Percentiles rank a stretch among this genome's conserved stretches.
Evolutionary conservation across 2,329 filamentous ascomycete species (phyloP).

Genomic region (Aspergillus pseudoviridinutans): DNA sequence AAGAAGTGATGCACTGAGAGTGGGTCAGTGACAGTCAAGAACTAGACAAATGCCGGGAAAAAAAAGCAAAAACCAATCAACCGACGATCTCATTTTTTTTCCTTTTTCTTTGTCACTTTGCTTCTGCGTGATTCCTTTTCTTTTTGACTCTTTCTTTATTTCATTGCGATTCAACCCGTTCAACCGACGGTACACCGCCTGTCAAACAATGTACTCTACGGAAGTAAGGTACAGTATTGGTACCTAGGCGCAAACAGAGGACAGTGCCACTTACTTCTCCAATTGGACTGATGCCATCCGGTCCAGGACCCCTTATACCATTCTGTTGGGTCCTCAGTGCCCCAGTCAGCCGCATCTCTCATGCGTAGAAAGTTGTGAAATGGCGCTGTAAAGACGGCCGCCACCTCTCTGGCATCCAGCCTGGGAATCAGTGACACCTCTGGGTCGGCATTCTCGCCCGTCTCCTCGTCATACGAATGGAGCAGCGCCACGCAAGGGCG

Average conservation of each 20-base stretch:
- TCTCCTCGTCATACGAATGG: constrained; percentile 54
- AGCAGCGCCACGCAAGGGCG: constrained; percentile 76
- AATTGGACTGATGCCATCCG: constrained; percentile 71
- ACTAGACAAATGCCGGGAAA: background rate
- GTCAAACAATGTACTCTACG: background rate
- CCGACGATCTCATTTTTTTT: background rate
- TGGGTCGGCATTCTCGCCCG: constrained; percentile 47
- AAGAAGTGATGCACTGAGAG: constrained; percentile 79
- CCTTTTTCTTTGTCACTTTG: background rate
- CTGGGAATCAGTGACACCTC: constrained; percentile 72
- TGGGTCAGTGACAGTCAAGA: constrained; percentile 6
- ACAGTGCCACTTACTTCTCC: constrained; percentile 51
- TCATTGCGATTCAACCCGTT: background rate
- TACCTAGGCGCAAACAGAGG: background rate
- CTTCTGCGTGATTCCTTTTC: background rate
- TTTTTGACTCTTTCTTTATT: background rate
- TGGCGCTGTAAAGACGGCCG: constrained; percentile 86
- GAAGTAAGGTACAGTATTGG: background rate
- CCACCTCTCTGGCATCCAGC: constrained; percentile 85
- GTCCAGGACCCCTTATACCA: constrained; percentile 89
- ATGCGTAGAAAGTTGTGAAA: constrained; percentile 75
- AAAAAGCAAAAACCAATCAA: background rate
- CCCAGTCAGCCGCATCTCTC: constrained; percentile 51
- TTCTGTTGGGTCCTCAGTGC: constrained; percentile 45
- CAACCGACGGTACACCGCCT: background rate